Evolutionary conservation across 345 rosid species (phyloP).

Genomic region (Garcia nutans): DNA sequence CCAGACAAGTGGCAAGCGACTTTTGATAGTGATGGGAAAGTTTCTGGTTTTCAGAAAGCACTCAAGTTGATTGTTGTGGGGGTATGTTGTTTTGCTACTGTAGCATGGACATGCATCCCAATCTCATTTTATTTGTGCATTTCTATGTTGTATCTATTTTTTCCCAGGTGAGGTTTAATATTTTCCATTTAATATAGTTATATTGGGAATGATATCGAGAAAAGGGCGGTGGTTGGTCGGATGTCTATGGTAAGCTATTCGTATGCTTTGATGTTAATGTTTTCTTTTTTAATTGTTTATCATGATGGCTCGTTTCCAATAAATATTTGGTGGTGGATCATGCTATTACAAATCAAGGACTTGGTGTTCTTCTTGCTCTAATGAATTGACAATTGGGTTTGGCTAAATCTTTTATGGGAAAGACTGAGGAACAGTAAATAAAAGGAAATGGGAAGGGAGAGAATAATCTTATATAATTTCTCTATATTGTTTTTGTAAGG

Average conservation of each 20-base stretch:
- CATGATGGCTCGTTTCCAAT: background rate
- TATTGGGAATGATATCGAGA: background rate
- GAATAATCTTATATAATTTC: too few relatives aligned
- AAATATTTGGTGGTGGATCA: background rate
- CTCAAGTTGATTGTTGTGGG: conserved; percentile 73
- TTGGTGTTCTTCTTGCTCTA: too few relatives aligned
- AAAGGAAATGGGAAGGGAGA: too few relatives aligned
- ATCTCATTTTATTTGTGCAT: background rate
- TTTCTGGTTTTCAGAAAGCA: conserved; percentile 68
- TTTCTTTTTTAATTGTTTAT: background rate
- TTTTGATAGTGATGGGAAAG: conserved; percentile 82
- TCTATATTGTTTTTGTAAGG: too few relatives aligned
- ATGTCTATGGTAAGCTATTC: background rate
- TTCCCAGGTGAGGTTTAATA: background rate
- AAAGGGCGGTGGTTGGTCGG: background rate
- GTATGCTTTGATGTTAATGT: background rate
- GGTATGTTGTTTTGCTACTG: conserved; percentile 45
- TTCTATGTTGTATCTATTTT: background rate
- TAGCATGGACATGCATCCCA: background rate
- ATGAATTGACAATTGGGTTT: too few relatives aligned
- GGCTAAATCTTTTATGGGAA: too few relatives aligned
- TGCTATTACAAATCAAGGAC: background rate
- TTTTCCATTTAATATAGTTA: background rate
- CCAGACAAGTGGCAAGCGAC: conserved; percentile 79
- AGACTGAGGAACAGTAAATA: too few relatives aligned